These are phyloP conservation scores for Coffea canephora DNA, from an alignment of 257 asterid species.

Conservation along the genomic window DNA sequence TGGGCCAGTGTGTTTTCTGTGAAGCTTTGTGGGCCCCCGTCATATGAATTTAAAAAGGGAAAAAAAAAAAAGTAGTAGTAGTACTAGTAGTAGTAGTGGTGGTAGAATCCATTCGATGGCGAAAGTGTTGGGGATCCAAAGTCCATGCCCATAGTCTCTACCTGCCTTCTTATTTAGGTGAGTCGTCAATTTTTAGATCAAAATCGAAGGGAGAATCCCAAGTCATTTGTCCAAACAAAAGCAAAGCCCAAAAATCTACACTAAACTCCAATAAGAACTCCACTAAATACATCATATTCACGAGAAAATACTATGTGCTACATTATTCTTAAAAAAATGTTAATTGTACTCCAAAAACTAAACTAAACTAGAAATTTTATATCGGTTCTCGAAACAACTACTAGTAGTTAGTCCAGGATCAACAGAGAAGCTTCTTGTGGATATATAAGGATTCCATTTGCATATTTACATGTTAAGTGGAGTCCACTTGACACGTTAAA, in stretches of 20 bases:
- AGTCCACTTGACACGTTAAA: too few species aligned
- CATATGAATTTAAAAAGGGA: not conserved
- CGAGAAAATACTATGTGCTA: not conserved
- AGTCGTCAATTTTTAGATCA: constrained; percentile 12
- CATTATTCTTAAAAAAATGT: too few species aligned
- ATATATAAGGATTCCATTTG: too few species aligned
- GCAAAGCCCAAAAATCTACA: not conserved
- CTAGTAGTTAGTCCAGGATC: too few species aligned
- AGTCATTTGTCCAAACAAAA: not conserved
- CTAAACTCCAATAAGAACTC: not conserved
- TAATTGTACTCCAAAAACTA: too few species aligned
- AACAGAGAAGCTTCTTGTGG: too few species aligned
- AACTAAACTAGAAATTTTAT: too few species aligned
- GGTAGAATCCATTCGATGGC: constrained; percentile 12
- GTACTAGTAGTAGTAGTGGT: too few species aligned
- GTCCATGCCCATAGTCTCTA: not conserved
- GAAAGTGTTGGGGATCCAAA: constrained; percentile 22
- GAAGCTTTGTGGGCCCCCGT: not conserved
- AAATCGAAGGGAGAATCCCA: constrained; percentile 11
- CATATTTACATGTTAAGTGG: too few species aligned
- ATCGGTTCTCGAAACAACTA: too few species aligned
- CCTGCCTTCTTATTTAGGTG: not conserved
- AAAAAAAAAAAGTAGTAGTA: not conserved
- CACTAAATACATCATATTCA: not conserved
- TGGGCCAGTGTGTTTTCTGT: not conserved